phyloP scores from a whole-genome alignment of 352 stramenopile genomes.

The Phytopythium delawarense region DNA sequence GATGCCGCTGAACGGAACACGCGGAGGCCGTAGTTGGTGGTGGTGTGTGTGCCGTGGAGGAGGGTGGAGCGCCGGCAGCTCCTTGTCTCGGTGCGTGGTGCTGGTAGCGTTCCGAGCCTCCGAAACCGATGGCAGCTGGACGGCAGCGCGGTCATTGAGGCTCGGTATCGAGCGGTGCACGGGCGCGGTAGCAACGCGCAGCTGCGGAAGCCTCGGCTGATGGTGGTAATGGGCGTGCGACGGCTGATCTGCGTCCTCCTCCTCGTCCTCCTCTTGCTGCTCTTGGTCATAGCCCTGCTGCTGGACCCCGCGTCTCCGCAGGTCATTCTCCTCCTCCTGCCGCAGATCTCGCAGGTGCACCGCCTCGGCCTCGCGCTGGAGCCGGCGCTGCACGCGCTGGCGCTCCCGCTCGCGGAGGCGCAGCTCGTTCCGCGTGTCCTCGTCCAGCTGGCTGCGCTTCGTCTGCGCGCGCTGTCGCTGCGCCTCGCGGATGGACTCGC shows the following conservation, averaged over 20 bases:
- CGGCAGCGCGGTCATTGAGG: not conserved
- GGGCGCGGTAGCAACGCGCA: slow-evolving; percentile 11
- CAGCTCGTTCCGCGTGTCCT: slow-evolving; percentile 30
- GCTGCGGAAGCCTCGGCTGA: slow-evolving; percentile 9
- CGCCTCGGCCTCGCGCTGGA: slow-evolving; percentile 12
- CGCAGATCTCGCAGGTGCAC: not conserved
- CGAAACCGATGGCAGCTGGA: not conserved
- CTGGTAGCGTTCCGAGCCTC: not conserved
- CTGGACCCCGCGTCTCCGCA: not conserved
- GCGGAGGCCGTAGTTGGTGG: slow-evolving; percentile 3
- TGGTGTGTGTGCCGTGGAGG: slow-evolving; percentile 16
- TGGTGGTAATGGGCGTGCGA: slow-evolving; percentile 8
- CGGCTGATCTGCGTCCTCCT: slow-evolving; percentile 13
- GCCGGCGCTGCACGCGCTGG: slow-evolving; percentile 26
- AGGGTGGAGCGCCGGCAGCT: slow-evolving; percentile 18
- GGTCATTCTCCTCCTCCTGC: no score
- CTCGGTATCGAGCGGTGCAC: not conserved
- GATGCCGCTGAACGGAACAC: slow-evolving; percentile 13
- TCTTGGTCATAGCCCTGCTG: not conserved
- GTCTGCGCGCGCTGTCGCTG: slow-evolving; percentile 39
- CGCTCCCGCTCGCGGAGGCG: slow-evolving; percentile 47
- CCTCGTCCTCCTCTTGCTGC: not conserved
- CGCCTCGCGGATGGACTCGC: slow-evolving; percentile 31
- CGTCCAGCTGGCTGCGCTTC: slow-evolving; percentile 39
- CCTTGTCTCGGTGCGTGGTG: slow-evolving; percentile 6